phyloP scores from a whole-genome alignment of 73 alveolate genomes.

The Symbiodinium natans region DNA sequence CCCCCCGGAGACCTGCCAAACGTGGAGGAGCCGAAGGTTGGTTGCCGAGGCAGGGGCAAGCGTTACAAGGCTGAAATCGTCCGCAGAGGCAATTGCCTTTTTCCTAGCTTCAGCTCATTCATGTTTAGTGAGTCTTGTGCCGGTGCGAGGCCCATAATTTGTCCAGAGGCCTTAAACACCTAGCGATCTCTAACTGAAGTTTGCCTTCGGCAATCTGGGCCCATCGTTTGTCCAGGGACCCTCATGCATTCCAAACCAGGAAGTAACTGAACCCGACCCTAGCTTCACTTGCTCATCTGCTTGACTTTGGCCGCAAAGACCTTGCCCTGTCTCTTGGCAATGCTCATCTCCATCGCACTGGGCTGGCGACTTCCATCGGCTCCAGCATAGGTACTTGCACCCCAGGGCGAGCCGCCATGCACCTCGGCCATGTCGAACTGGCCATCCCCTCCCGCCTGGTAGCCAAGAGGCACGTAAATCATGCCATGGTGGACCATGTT shows the following conservation, averaged over 20 bases:
- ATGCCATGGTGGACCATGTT: conserved; percentile 86
- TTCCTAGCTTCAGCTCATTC: not conserved
- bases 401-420: conserved; percentile 89
- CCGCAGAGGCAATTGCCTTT: too few species aligned
- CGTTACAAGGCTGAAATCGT: too few species aligned
- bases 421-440: conserved; percentile 84
- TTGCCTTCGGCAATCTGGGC: not conserved
- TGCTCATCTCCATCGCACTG: conserved; percentile 28
- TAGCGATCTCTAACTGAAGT: not conserved
- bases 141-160: not conserved
- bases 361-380: conserved; percentile 90
- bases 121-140: too few species aligned
- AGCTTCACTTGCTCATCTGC: conserved; percentile 63
- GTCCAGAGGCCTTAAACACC: not conserved
- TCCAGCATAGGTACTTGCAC: conserved; percentile 77
- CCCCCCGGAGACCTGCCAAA: too few species aligned
- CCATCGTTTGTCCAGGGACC: not conserved
- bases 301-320: conserved; percentile 70
- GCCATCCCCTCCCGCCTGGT: conserved; percentile 61
- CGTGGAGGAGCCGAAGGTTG: too few species aligned
- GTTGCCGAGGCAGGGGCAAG: too few species aligned
- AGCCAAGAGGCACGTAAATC: conserved; percentile 79
- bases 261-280: not conserved
- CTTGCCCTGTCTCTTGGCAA: conserved; percentile 91
- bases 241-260: not conserved